These are phyloP conservation scores for Ceratobasidium sp. DNA, from an alignment of 1,284 basidiomycete species.

Conservation along the genomic window DNA sequence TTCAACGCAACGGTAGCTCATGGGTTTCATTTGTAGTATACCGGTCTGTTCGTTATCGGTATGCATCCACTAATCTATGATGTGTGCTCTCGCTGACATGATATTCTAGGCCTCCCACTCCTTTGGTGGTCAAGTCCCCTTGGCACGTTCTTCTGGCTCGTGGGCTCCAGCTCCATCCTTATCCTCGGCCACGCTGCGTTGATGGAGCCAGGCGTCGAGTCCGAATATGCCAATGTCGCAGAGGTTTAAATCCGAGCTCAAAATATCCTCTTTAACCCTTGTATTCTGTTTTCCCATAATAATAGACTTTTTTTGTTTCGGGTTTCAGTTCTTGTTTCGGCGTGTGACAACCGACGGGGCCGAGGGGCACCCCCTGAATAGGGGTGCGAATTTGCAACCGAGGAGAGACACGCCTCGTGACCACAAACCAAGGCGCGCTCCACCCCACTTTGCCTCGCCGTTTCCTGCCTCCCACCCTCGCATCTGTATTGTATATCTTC, in stretches of 20 bases:
- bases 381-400: constrained; percentile 30
- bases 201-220: constrained; percentile 90
- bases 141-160: constrained; percentile 80
- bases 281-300: constrained; percentile 10
- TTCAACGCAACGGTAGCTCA: constrained; percentile 61
- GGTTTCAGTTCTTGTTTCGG: no score
- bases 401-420: constrained; percentile 30
- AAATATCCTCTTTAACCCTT: not conserved
- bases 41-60: constrained; percentile 81
- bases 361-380: constrained; percentile 12
- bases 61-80: constrained; percentile 1
- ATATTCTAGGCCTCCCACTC: constrained; percentile 64
- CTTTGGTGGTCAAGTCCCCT: constrained; percentile 78
- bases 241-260: constrained; percentile 18
- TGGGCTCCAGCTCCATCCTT: constrained; percentile 79
- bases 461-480: constrained; percentile 5
- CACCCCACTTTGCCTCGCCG: constrained; percentile 14
- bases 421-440: constrained; percentile 30
- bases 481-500: not conserved
- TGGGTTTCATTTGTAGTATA: constrained; percentile 67
- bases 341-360: no score
- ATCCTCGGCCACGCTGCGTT: constrained; percentile 84
- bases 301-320: constrained; percentile 23
- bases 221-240: constrained; percentile 82
- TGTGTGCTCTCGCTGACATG: constrained; percentile 27